Percentiles rank a stretch among this genome's conserved stretches.
These are phyloP conservation scores for Hirschioporus abietinus DNA, from an alignment of 768 basidiomycete genomes.

Conservation along the genomic window DNA sequence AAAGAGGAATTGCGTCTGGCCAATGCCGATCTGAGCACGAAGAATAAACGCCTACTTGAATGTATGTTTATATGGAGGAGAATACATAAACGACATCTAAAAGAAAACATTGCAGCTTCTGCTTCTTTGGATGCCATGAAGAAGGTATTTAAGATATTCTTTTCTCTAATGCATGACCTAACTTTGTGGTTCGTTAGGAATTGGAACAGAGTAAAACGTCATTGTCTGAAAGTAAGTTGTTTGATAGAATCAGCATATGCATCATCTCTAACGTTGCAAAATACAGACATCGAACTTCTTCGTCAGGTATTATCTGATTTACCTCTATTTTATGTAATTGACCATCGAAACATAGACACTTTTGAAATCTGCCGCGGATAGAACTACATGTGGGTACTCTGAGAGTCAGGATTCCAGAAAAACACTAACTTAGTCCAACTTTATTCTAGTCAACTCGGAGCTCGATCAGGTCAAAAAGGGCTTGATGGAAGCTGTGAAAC, in stretches of 20 bases:
- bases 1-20: not conserved
- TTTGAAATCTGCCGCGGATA: not conserved
- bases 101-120: not conserved
- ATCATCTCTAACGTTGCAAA: not conserved
- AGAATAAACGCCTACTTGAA: not conserved
- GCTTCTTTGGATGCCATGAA: not conserved
- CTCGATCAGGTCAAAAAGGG: not conserved
- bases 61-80: not conserved
- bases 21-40: not conserved
- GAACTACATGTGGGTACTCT: not conserved
- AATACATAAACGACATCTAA: not conserved
- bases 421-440: not conserved
- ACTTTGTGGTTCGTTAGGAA: not conserved
- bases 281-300: not conserved
- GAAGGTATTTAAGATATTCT: not conserved
- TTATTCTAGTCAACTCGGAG: not conserved
- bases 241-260: too few relatives aligned
- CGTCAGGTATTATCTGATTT: not conserved
- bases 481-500: not conserved
- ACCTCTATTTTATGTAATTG: not conserved
- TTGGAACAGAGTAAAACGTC: not conserved
- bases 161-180: not conserved
- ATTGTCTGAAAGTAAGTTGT: not conserved
- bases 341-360: not conserved
- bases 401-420: not conserved